A percentile compares a stretch with the other conserved stretches of the same genome.
phyloP scores from a whole-genome alignment of 345 rosid species.

The Ricinus communis region DNA sequence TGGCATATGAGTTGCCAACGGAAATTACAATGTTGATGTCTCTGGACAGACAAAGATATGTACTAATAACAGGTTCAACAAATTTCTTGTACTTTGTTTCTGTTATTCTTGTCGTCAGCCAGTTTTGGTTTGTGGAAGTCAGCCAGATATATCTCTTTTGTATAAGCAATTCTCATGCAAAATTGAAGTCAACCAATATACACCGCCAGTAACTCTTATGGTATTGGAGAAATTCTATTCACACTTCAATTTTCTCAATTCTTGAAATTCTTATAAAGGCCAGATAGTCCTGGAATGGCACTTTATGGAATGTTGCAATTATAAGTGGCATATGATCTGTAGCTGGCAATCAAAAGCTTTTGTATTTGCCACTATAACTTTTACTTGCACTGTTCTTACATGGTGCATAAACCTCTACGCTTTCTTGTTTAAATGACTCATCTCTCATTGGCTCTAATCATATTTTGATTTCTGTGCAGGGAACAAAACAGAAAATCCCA shows the following conservation, averaged over 20 bases:
- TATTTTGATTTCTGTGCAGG: conserved; percentile 43
- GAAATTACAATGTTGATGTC: neutral
- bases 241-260: neutral
- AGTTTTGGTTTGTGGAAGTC: neutral
- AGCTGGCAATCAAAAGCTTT: too few species aligned
- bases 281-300: neutral
- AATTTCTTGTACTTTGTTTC: neutral
- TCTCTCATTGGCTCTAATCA: conserved; percentile 8
- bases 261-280: neutral
- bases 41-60: neutral
- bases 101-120: neutral
- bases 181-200: too few species aligned
- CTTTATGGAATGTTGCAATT: neutral
- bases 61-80: neutral
- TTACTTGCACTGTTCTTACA: neutral
- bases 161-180: neutral
- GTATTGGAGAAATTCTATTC: neutral
- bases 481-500: conserved; percentile 66
- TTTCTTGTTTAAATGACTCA: neutral
- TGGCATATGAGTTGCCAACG: too few species aligned
- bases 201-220: too few species aligned
- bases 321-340: neutral
- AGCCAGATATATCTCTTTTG: neutral
- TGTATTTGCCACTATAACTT: too few species aligned
- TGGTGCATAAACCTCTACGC: neutral